phyloP scores from a whole-genome alignment of 805 yeast genomes.

The Metschnikowia borealis region DNA sequence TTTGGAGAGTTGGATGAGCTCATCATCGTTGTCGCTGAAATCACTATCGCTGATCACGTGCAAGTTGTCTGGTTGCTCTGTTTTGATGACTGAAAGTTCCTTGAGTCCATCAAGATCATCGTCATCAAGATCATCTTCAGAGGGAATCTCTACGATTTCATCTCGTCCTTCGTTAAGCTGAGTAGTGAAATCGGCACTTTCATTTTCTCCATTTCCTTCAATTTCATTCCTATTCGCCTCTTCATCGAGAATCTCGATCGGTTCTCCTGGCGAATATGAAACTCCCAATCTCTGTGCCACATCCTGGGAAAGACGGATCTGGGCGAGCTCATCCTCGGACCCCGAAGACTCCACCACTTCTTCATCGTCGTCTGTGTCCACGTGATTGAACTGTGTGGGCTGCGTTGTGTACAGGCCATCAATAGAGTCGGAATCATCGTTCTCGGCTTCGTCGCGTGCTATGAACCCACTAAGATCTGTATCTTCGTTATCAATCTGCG shows the following conservation, averaged over 20 bases:
- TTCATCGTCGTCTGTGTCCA: conserved; percentile 12
- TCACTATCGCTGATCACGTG: conserved; percentile 15
- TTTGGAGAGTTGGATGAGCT: conserved; percentile 15
- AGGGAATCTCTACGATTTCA: conserved; percentile 35
- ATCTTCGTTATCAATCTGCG: conserved; percentile 14
- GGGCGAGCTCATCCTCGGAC: conserved; percentile 15
- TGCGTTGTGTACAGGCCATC: conserved; percentile 15
- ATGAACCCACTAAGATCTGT: conserved; percentile 19
- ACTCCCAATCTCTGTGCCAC: conserved; percentile 30
- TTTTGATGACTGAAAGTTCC: conserved; percentile 11
- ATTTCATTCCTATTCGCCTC: conserved; percentile 5
- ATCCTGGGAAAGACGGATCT: conserved; percentile 31
- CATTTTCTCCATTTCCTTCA: not conserved
- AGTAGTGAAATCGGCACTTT: conserved; percentile 25
- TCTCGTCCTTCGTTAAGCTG: conserved; percentile 41
- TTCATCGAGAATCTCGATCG: conserved; percentile 20
- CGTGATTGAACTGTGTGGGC: conserved; percentile 10
- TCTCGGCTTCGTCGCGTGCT: conserved; percentile 13
- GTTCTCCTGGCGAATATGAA: conserved; percentile 16
- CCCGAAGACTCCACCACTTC: conserved; percentile 4
- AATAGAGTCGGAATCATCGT: conserved; percentile 10
- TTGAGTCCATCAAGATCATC: conserved; percentile 12
- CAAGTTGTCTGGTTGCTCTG: conserved; percentile 3
- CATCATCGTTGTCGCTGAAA: conserved; percentile 36
- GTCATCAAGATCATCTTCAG: conserved; percentile 30